A percentile compares a stretch with the other conserved stretches of the same genome.
These are phyloP conservation scores for Dendrocalamus sinicus DNA, from an alignment of 176 grass and related monocot species.

Conservation along the genomic window DNA sequence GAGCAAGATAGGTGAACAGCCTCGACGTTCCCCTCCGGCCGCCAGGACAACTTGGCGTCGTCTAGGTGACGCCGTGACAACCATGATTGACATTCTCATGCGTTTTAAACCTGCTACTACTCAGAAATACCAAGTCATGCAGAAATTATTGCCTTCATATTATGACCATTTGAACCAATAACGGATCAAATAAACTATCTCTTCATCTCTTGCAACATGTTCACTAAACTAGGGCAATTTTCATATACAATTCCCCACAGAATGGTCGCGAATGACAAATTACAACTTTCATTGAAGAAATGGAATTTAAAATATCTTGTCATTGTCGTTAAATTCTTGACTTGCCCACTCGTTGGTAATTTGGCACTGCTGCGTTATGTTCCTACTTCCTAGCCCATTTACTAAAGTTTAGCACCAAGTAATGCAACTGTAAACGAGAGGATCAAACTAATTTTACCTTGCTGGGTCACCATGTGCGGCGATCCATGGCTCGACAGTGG, in stretches of 20 bases:
- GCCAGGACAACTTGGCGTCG: too few relatives aligned
- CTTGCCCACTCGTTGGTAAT: not conserved
- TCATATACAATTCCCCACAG: not conserved
- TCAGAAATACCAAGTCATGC: not conserved
- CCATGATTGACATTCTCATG: not conserved
- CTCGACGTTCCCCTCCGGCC: too few relatives aligned
- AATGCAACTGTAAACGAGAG: not conserved
- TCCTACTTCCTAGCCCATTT: not conserved
- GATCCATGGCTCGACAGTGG: slow-evolving; percentile 87
- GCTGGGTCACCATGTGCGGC: slow-evolving; percentile 83
- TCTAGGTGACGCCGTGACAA: too few relatives aligned
- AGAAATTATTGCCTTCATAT: not conserved
- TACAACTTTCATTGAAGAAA: not conserved
- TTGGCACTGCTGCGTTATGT: not conserved
- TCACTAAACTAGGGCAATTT: not conserved
- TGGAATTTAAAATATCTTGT: not conserved
- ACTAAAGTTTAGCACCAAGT: not conserved
- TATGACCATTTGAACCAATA: not conserved
- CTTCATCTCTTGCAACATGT: not conserved
- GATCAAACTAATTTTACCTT: slow-evolving; percentile 48
- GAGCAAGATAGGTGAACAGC: too few relatives aligned
- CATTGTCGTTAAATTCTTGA: not conserved
- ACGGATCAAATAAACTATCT: not conserved
- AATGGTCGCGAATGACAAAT: not conserved
- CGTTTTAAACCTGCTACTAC: not conserved